Percentiles rank a stretch among this genome's conserved stretches.
These are phyloP conservation scores for Stentor roeselii DNA, from an alignment of 73 alveolate genomes.

Conservation along the genomic window DNA sequence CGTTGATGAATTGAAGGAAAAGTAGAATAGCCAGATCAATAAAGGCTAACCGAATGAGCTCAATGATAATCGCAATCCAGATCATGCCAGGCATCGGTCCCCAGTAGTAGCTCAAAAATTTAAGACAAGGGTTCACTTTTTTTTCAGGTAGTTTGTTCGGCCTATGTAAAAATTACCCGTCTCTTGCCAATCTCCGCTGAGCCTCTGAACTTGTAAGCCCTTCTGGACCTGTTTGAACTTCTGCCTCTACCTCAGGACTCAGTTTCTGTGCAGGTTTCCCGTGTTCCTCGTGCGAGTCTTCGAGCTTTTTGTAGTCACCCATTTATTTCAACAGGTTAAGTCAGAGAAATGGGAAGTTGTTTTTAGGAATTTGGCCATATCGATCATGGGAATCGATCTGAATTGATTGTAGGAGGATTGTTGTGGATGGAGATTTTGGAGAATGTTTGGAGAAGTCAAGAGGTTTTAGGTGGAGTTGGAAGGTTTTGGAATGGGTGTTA, in stretches of 20 bases:
- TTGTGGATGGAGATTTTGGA: too few species aligned
- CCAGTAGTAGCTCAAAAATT: constrained; percentile 29
- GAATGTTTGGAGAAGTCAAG: too few species aligned
- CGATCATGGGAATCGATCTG: too few species aligned
- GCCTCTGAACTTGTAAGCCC: constrained; percentile 26
- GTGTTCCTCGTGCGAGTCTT: neutral
- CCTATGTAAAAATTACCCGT: constrained; percentile 6
- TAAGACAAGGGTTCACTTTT: constrained; percentile 27
- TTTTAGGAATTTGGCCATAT: too few species aligned
- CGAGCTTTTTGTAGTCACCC: constrained; percentile 23
- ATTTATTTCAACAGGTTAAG: constrained; percentile 4
- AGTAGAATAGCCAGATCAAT: constrained; percentile 4
- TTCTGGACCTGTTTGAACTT: neutral
- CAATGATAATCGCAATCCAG: constrained; percentile 22
- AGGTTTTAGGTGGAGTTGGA: too few species aligned
- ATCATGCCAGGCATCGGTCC: constrained; percentile 38
- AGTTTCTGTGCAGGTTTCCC: neutral
- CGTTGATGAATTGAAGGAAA: constrained; percentile 13
- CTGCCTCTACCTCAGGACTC: constrained; percentile 7
- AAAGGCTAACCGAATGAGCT: constrained; percentile 9
- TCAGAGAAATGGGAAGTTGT: too few species aligned
- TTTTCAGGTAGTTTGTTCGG: constrained; percentile 31
- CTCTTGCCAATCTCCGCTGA: constrained; percentile 18
- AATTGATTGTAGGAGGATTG: too few species aligned
- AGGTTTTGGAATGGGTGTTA: too few species aligned